These are phyloP conservation scores for Hygrophila difformis DNA, from an alignment of 257 asterid genomes.

Conservation along the genomic window DNA sequence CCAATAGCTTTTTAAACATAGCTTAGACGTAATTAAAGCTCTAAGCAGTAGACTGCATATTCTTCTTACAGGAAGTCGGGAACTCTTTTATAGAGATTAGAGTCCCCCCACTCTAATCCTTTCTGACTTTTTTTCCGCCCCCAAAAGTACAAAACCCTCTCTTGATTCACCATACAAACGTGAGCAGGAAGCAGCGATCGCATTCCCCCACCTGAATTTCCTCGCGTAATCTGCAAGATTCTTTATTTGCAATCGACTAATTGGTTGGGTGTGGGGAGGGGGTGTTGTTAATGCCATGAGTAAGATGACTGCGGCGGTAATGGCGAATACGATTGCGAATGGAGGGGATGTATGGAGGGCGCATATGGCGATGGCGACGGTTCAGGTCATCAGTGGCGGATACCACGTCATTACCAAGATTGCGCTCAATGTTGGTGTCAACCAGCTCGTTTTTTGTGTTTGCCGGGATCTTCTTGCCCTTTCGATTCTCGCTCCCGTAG, in stretches of 20 bases:
- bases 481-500: slow-evolving; percentile 78
- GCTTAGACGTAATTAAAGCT: no score
- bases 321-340: slow-evolving; percentile 23
- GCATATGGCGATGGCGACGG: slow-evolving; percentile 74
- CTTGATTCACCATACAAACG: slow-evolving; percentile 15
- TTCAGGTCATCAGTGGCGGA: slow-evolving; percentile 72
- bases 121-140: neutral
- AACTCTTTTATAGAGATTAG: no score
- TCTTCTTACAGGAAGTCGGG: no score
- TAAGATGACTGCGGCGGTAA: slow-evolving; percentile 24
- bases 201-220: slow-evolving; percentile 14
- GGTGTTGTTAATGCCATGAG: slow-evolving; percentile 13
- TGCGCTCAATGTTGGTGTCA: slow-evolving; percentile 88
- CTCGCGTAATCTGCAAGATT: slow-evolving; percentile 10
- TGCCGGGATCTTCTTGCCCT: slow-evolving; percentile 75
- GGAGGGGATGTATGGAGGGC: slow-evolving; percentile 65
- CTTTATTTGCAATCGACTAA: slow-evolving; percentile 10
- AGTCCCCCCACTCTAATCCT: no score
- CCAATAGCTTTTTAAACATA: no score
- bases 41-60: no score
- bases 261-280: neutral
- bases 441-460: slow-evolving; percentile 86
- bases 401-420: slow-evolving; percentile 88
- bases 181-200: neutral
- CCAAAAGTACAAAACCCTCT: slow-evolving; percentile 3